Evolutionary conservation across 2,329 filamentous ascomycete genomes (phyloP).

Genomic region (Aspergillus uvarum): DNA sequence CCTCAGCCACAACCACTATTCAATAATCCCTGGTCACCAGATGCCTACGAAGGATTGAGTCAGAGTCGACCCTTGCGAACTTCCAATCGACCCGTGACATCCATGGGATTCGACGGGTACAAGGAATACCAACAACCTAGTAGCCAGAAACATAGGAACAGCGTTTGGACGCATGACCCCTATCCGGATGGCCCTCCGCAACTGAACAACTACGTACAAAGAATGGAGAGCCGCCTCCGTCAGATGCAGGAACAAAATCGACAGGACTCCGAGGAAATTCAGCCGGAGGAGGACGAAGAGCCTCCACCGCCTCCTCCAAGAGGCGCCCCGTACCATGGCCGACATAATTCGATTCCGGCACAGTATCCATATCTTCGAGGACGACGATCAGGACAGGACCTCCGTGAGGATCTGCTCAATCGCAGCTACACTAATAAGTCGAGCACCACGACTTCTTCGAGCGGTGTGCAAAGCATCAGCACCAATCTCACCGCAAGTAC

Average conservation of each 20-base stretch:
- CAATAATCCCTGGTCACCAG: conserved; percentile 79
- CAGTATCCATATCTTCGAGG: conserved; percentile 39
- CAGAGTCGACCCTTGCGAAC: conserved; percentile 34
- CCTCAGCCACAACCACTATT: conserved; percentile 43
- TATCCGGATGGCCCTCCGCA: conserved; percentile 62
- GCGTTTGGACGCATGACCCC: conserved; percentile 36
- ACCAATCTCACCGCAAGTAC: conserved; percentile 69
- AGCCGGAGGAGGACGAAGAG: conserved; percentile 50
- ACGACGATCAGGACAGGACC: conserved; percentile 65
- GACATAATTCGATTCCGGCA: conserved; percentile 44
- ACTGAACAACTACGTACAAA: conserved; percentile 80
- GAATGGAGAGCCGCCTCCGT: conserved; percentile 82
- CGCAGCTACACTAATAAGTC: conserved; percentile 88
- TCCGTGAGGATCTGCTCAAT: conserved; percentile 67
- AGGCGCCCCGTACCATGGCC: conserved; percentile 44
- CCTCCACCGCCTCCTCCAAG: conserved; percentile 65
- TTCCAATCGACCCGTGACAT: conserved; percentile 65
- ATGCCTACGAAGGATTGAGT: conserved; percentile 67
- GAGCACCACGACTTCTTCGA: conserved; percentile 75
- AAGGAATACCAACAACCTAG: conserved; percentile 58
- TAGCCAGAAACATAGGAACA: conserved; percentile 53
- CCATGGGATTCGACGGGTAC: conserved; percentile 65
- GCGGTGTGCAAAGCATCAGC: conserved; percentile 65
- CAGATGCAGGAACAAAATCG: conserved; percentile 61
- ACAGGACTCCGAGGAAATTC: conserved; percentile 51